Conservation (phyloP, 2,329 filamentous ascomycete species). For the Neospermospora avenae region DNA sequence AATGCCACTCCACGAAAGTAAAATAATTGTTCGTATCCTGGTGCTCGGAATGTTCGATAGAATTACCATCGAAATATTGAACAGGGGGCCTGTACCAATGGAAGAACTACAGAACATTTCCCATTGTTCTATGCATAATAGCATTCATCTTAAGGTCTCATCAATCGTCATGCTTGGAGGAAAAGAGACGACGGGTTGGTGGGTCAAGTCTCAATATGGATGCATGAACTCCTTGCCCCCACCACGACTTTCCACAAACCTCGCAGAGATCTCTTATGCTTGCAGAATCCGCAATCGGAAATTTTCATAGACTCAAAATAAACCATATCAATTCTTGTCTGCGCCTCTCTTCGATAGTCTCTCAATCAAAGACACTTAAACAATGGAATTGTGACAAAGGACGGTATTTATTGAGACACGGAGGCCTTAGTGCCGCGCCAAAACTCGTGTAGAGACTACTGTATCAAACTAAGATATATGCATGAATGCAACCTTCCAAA, state of each 20-base stretch:
- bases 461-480: not conserved
- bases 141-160: slow-evolving; percentile 2
- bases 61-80: slow-evolving; percentile 1
- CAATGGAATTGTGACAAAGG: not conserved
- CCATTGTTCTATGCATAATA: slow-evolving; percentile 22
- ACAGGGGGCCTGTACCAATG: slow-evolving; percentile 12
- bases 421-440: too few relatives aligned
- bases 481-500: slow-evolving; percentile 1
- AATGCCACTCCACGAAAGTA: not conserved
- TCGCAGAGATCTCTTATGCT: not conserved
- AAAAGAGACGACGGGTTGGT: not conserved
- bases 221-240: slow-evolving; percentile 2
- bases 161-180: slow-evolving; percentile 8
- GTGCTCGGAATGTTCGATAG: slow-evolving; percentile 6
- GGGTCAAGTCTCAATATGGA: not conserved
- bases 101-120: slow-evolving; percentile 10
- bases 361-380: not conserved
- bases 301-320: not conserved
- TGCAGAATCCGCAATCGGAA: not conserved
- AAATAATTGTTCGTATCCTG: not conserved
- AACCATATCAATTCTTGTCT: not conserved
- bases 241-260: slow-evolving; percentile 1
- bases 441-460: not conserved
- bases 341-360: not conserved
- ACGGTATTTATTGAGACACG: not conserved